Evolutionary conservation across 805 yeast species (phyloP), one percentile per base, ranked within the genome.

Genomic region (Starmera dryadoides): DNA sequence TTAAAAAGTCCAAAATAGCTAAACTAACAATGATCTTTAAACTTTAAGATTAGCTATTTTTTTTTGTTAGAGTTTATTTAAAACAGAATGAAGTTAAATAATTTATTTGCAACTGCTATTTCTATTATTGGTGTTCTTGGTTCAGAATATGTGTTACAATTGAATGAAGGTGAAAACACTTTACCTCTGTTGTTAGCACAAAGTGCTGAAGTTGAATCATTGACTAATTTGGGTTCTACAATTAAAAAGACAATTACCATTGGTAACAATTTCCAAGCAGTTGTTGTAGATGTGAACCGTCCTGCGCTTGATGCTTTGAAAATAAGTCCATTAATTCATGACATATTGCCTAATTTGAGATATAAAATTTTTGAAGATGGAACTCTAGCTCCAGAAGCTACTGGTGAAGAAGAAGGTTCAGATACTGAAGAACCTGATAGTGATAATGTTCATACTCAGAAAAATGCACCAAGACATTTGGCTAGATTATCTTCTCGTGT

Each of bases 291-390:
- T 34, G 73, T 79, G 52, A 61, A 78, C 8, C 50, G 56, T 17
- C 70, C 62, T 9, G 60, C 68, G 3, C 49, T 73, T 34, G 65
- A 63, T 5, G 8, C 68, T 47, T 64, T 79, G 34, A 63, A 64
- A 32, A 54, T 53, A 15, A 79, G 79, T 52, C 86, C 85, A 2
- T 55, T 76, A 48, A 76, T 85, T 29, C 75, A 77, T 3, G 81
- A 77, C 30, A 64, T 86, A 2, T 74, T 81, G 0, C 81, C 80
- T 14, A 91, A 86, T 57, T 63, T 78, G 8, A 53, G 56, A 4
- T 66, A 86, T 14, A 64, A 67, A 29, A 79, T 86, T 1, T 70
- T 71, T 39, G 79, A 70, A 10, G 28, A 25, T 25, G 28, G n/a
- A n/a, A n/a, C n/a, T n/a, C 12, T 50, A 59, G 9, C 25, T 18